Conservation (phyloP, 148 eudicot species). For the Chenopodium berlandieri region DNA sequence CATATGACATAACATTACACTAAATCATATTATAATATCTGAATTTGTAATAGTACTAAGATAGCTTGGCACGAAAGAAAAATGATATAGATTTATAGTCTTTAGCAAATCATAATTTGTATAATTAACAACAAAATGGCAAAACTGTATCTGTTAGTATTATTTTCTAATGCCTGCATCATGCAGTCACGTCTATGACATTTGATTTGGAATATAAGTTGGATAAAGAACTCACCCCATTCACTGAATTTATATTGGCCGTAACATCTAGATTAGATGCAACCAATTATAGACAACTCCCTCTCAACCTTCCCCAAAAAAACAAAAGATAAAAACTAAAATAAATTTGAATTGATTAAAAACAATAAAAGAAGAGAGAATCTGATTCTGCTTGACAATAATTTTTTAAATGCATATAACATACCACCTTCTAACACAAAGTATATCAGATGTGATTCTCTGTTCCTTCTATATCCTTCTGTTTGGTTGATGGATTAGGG, state of each 20-base stretch:
- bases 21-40: neutral
- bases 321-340: no score
- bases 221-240: neutral
- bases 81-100: no score
- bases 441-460: no score
- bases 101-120: no score
- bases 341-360: no score
- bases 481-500: no score
- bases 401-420: neutral
- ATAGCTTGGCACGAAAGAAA: no score
- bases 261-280: neutral
- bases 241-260: neutral
- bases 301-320: no score
- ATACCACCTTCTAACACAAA: no score
- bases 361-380: neutral
- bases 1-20: neutral
- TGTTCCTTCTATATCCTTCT: no score
- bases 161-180: neutral
- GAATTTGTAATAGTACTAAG: neutral
- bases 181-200: neutral
- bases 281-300: neutral
- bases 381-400: neutral
- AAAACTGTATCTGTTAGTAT: no score
- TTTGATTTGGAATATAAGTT: neutral
- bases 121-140: no score